Percentiles rank a stretch among this genome's conserved stretches.
Conservation (phyloP, 176 grass and related monocot genomes). For the Musa itinerans region DNA sequence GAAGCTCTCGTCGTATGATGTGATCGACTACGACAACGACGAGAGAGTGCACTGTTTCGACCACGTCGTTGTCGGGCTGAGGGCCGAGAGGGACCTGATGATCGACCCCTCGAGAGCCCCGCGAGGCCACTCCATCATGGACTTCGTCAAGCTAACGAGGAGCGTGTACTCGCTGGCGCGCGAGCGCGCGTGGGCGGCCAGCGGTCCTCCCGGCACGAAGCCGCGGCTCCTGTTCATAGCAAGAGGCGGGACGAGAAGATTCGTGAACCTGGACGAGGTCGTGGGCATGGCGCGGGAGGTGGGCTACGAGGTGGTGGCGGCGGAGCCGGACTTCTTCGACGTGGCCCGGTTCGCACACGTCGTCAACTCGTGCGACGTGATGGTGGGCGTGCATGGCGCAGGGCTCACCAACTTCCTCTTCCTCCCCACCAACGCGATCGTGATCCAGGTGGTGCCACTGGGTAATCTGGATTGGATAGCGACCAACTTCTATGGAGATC, state of each 20-base stretch:
- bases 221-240: slow-evolving; percentile 63
- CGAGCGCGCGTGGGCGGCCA: slow-evolving; percentile 16
- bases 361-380: slow-evolving; percentile 68
- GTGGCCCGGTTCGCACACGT: slow-evolving; percentile 36
- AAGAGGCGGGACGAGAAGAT: slow-evolving; percentile 42
- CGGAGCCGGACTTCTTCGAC: slow-evolving; percentile 50
- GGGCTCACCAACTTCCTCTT: slow-evolving; percentile 57
- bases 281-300: slow-evolving; percentile 34
- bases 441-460: background rate
- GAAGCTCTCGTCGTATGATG: slow-evolving; percentile 46
- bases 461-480: background rate
- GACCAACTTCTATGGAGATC: background rate
- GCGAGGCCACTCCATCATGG: slow-evolving; percentile 34
- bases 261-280: slow-evolving; percentile 52
- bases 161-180: slow-evolving; percentile 38
- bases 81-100: slow-evolving; percentile 55
- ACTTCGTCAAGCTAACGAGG: slow-evolving; percentile 55
- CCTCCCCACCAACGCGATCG: background rate
- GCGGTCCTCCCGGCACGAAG: slow-evolving; percentile 28
- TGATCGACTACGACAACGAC: slow-evolving; percentile 61
- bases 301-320: slow-evolving; percentile 57
- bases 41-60: slow-evolving; percentile 58
- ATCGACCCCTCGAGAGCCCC: slow-evolving; percentile 44
- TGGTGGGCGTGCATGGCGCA: slow-evolving; percentile 83
- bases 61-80: slow-evolving; percentile 43